Evolutionary conservation across 306 rosid species (phyloP).

Genomic region (Pterocarpus macrocarpus): DNA sequence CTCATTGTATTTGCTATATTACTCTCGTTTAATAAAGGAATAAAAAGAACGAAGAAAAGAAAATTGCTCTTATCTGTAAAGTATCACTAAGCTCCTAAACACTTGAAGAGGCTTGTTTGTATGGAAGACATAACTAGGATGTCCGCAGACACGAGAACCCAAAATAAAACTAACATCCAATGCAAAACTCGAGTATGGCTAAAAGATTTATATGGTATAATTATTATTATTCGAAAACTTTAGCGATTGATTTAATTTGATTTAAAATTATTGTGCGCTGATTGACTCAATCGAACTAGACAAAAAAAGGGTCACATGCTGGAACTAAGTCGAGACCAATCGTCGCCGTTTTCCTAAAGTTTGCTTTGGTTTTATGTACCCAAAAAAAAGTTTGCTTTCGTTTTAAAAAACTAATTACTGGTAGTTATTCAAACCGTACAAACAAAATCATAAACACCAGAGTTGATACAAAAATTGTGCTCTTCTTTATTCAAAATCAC

Average conservation of each 20-base stretch:
- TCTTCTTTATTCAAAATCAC: slow-evolving; percentile 53
- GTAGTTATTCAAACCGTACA: not conserved
- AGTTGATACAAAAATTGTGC: slow-evolving; percentile 31
- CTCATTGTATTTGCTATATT: not conserved
- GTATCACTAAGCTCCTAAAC: not conserved
- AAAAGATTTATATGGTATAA: no score
- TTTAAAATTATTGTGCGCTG: no score
- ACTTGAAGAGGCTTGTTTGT: not conserved
- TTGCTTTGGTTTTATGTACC: not conserved
- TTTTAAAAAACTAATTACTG: not conserved
- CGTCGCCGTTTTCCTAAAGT: not conserved
- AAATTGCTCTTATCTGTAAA: not conserved
- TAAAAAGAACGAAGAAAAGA: not conserved
- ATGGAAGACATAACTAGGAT: not conserved
- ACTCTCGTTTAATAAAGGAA: not conserved
- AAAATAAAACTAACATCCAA: not conserved
- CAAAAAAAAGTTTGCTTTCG: no score
- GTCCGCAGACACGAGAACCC: not conserved
- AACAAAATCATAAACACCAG: not conserved
- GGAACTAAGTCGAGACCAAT: no score
- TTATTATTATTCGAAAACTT: no score
- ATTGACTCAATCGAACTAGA: not conserved
- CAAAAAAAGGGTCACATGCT: no score
- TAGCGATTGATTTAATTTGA: no score
- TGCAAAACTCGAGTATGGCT: not conserved